Base-by-base conservation (phyloP, 225 moss, liverwort and hornwort species). In the Pleurozium schreberi region DNA sequence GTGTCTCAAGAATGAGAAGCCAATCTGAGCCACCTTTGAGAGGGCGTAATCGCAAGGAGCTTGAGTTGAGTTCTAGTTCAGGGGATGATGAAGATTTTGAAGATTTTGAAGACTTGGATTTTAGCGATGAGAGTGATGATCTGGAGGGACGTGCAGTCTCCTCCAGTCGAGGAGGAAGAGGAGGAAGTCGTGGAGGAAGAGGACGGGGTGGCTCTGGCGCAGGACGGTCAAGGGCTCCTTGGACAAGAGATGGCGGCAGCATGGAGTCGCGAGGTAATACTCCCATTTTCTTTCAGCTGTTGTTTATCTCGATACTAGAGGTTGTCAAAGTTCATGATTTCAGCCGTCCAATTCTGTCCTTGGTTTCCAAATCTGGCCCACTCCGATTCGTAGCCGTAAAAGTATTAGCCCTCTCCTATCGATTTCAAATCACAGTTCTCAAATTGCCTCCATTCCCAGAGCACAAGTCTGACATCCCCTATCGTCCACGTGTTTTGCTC, bases 191-290 rank as follows among this genome's bases (percentile, higher is more conserved):
- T 89, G 88, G 90, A 88, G 90, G 89, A 82, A 88, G 91, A 86
- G 93, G 91, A 86, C 89, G 91, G 70, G 92, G 89, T 80, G 68
- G 87, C 21, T 74, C 94, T 60, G 88, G 91, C 22, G 83, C 89
- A 78, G 94, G 91, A 61, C 85, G 91, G 80, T 90, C 90, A 75
- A 87, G 89, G 71, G 92, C 91, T 77, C 84, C 94, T 57, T 91
- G 94, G 93, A 74, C 91, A 53, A 86, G 80, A 87, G 87, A 87
- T 71, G 90, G 83, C 38, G 91, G 80, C 82, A 87, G 85, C 76
- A 81, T 87, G 71, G 94, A 92, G 34, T 89, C 91, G 33, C 92
- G 90, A 91, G 93, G 93, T 92, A 82, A 22, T 78, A 25, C 64
- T 75, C 49, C 28, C 34, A 62, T 82, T 64, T 47, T 38, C 31